A percentile compares a stretch with the other conserved stretches of the same genome.
Evolutionary conservation across 495 filamentous ascomycete species (phyloP).

Genomic region (Podospora conica): DNA sequence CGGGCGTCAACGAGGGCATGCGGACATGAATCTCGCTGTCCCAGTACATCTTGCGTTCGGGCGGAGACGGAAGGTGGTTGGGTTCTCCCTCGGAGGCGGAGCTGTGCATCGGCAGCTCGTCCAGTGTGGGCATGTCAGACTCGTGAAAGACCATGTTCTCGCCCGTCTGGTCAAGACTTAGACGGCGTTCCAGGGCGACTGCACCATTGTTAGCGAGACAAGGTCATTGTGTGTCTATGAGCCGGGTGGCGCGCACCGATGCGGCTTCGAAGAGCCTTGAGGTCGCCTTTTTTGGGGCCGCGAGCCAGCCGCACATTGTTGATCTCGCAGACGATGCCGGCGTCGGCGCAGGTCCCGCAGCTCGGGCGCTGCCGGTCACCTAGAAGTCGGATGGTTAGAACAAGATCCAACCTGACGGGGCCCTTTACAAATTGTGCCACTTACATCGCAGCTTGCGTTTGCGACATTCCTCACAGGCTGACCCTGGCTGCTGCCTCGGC

Average conservation of each 20-base stretch:
- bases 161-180: constrained; percentile 28
- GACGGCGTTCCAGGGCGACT: constrained; percentile 35
- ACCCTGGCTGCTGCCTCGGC: constrained; percentile 38
- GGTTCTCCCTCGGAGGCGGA: constrained; percentile 11
- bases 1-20: constrained; percentile 20
- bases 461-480: constrained; percentile 45
- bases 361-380: constrained; percentile 46
- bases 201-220: not conserved
- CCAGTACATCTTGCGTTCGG: constrained; percentile 15
- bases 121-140: constrained; percentile 7
- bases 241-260: constrained; percentile 34
- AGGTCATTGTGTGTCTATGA: not conserved
- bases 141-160: constrained; percentile 15
- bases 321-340: constrained; percentile 44
- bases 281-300: constrained; percentile 50
- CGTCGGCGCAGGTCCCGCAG: constrained; percentile 46
- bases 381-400: constrained; percentile 3
- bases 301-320: constrained; percentile 41
- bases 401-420: not conserved
- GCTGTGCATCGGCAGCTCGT: constrained; percentile 12
- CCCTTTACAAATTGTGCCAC: too few relatives aligned
- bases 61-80: constrained; percentile 15
- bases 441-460: constrained; percentile 43
- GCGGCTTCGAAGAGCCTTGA: constrained; percentile 43
- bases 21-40: constrained; percentile 20